These are phyloP conservation scores for Xylaria sp. DNA, from an alignment of 2,329 filamentous ascomycete species.

Conservation along the genomic window DNA sequence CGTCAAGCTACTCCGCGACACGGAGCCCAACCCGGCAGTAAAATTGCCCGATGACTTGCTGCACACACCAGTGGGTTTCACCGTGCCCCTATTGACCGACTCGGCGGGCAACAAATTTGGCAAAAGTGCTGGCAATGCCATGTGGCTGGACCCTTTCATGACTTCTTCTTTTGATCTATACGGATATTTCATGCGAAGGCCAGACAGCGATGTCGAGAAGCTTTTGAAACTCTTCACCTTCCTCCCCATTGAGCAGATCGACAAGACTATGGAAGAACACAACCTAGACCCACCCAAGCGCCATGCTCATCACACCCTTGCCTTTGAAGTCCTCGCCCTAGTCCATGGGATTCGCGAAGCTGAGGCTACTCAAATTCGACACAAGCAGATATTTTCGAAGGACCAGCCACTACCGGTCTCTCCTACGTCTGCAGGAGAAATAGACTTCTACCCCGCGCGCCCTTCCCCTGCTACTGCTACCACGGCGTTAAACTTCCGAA, in stretches of 20 bases:
- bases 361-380: slow-evolving; percentile 66
- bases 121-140: slow-evolving; percentile 91
- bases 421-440: slow-evolving; percentile 22
- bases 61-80: slow-evolving; percentile 81
- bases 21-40: slow-evolving; percentile 58
- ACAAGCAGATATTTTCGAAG: slow-evolving; percentile 61
- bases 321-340: slow-evolving; percentile 82
- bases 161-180: slow-evolving; percentile 89
- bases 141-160: slow-evolving; percentile 88
- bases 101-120: slow-evolving; percentile 89
- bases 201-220: slow-evolving; percentile 82
- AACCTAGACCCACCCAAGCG: slow-evolving; percentile 74
- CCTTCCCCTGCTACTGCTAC: slow-evolving; percentile 49
- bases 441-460: slow-evolving; percentile 38
- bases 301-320: slow-evolving; percentile 83
- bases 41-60: slow-evolving; percentile 55
- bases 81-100: slow-evolving; percentile 88
- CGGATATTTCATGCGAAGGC: slow-evolving; percentile 84
- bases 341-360: slow-evolving; percentile 78
- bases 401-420: background rate
- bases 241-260: slow-evolving; percentile 76
- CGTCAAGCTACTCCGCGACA: slow-evolving; percentile 77
- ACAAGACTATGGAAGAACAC: slow-evolving; percentile 74
- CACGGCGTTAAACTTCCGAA: slow-evolving; percentile 57
- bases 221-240: slow-evolving; percentile 94